Evolutionary conservation across 495 filamentous ascomycete genomes (phyloP), one percentile per base, ranked within the genome.

Genomic region (Cercophora samala): DNA sequence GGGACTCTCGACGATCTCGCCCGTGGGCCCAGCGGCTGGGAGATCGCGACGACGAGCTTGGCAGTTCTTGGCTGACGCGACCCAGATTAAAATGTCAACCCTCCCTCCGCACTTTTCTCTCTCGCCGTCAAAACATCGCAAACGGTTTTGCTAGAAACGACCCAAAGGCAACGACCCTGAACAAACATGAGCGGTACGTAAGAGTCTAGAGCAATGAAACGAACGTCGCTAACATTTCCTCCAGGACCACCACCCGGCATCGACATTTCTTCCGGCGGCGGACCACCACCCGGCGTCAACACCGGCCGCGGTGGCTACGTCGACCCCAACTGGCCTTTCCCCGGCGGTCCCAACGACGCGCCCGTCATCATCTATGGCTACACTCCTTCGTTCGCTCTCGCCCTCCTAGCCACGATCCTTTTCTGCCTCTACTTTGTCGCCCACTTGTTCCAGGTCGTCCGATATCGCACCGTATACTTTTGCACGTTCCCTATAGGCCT

Each of bases 281-380:
- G 64, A 19, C 64, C 64, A 6, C 64, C 64, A 4, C 58, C 58
- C 25, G 64, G 64, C 24, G 64, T 66, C 6, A 22, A 19, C 13
- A 66, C 58, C 42, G 37, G 29, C n/a, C 22, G 42, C 26, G 58
- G 58, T 5, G 58, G 58, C 19, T 79, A 76, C 53, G 67, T 79
- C 60, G 74, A 78, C 53, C 77, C 76, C 19, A 74, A 76, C 67
- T 76, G 64, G 64, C 76, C 75, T 17, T 74, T 73, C 62, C 72
- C 72, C 18, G 63, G 54, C n/a, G 72, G 72, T 15, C 32, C 37
- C 13, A 68, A 68, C 56, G 72, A 74, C 24, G 67, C 66, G 21
- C 72, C 69, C 42, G 67, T 74, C 54, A 74, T 74, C 62, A 74
- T 74, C 63, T 70, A 77, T 67, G 69, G 77, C 58, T 79, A 79